These are phyloP conservation scores for Amaranthus palmeri DNA, from an alignment of 148 eudicot genomes.

Conservation along the genomic window DNA sequence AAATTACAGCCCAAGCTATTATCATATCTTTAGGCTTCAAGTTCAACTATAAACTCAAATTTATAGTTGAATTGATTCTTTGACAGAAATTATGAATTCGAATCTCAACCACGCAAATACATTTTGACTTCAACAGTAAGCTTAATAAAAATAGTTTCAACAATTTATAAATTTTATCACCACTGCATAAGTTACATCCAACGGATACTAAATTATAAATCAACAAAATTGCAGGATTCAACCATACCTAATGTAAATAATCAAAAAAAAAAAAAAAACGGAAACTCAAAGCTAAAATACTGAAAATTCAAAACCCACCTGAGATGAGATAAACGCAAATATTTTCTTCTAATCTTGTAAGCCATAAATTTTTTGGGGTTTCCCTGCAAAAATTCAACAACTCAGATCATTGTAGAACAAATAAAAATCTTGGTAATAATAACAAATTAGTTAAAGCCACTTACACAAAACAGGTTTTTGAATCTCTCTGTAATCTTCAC, in stretches of 20 bases:
- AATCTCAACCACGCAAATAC: no score
- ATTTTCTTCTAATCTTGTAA: neutral
- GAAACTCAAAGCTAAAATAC: no score
- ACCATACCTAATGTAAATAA: no score
- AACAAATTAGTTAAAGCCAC: no score
- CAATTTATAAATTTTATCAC: neutral
- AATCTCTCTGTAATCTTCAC: neutral
- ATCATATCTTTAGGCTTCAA: no score
- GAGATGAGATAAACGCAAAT: conserved; percentile 2
- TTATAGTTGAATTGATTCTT: no score
- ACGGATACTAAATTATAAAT: neutral
- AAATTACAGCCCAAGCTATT: neutral
- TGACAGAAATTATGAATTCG: no score
- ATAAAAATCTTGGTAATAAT: neutral
- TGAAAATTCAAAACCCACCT: neutral
- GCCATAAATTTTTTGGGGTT: neutral
- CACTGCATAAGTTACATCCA: no score
- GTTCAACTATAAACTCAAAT: no score
- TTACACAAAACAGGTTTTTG: neutral
- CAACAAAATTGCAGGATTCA: neutral
- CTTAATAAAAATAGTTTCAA: neutral
- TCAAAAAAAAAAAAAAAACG: no score
- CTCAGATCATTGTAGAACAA: neutral
- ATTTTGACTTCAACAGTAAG: no score
- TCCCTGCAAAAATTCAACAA: conserved; percentile 3